Percentiles rank a stretch among this genome's conserved stretches.
Evolutionary conservation across 768 basidiomycete species (phyloP).

Genomic region (Lentinula sp.): DNA sequence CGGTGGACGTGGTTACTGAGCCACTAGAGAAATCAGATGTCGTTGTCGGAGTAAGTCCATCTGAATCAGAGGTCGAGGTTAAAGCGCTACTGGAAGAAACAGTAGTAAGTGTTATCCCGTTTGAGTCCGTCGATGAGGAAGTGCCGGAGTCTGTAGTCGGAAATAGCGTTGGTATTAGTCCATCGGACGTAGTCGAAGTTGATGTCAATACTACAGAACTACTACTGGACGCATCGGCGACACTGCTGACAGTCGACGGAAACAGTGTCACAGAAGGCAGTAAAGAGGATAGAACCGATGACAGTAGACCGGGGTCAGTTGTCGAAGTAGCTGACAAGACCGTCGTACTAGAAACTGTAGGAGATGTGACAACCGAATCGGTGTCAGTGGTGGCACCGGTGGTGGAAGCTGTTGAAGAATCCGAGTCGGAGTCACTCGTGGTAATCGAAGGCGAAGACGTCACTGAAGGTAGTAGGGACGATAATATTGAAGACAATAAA

Average conservation of each 20-base stretch:
- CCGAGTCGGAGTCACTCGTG: neutral
- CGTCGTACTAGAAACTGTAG: neutral
- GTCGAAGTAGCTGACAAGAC: conserved; percentile 1
- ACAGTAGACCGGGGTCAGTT: neutral
- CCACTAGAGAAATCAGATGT: neutral
- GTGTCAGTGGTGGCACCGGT: neutral
- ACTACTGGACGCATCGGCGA: neutral
- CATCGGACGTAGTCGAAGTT: neutral
- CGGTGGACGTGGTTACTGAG: neutral
- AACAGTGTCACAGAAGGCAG: neutral
- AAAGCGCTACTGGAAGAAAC: too few relatives aligned
- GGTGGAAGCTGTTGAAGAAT: neutral
- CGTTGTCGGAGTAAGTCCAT: neutral
- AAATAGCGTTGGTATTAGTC: neutral
- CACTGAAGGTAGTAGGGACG: neutral
- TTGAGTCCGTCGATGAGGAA: neutral
- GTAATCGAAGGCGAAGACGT: neutral
- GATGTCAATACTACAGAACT: neutral
- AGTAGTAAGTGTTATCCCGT: neutral
- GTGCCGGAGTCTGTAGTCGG: neutral
- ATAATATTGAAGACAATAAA: neutral
- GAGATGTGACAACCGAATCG: neutral
- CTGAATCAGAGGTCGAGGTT: neutral
- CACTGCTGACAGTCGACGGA: neutral
- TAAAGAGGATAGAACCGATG: neutral